These are phyloP conservation scores for Rhododendron molle DNA, from an alignment of 148 eudicot species.

Conservation along the genomic window DNA sequence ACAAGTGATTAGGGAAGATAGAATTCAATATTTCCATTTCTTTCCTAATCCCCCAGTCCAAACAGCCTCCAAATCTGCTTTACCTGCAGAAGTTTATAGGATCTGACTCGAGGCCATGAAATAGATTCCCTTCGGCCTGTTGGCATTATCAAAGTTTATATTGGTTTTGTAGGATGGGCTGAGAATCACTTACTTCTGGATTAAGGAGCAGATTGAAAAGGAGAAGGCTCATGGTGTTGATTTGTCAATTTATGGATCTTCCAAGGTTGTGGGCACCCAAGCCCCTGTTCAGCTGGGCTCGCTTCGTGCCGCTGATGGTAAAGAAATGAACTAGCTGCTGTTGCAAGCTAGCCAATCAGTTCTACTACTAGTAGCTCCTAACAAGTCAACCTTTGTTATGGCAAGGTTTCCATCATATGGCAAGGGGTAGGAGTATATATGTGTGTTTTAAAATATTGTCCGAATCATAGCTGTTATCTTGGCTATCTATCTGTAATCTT, in stretches of 20 bases:
- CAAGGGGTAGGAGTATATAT: neutral
- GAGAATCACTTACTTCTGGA: constrained; percentile 92
- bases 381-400: neutral
- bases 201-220: constrained; percentile 90
- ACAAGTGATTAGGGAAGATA: neutral
- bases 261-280: constrained; percentile 91
- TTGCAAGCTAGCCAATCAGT: neutral
- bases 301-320: constrained; percentile 94
- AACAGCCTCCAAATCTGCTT: neutral
- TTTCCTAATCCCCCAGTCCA: neutral
- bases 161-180: constrained; percentile 67
- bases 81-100: neutral
- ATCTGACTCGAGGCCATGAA: neutral
- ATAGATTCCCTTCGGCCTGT: neutral
- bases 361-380: neutral
- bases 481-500: neutral
- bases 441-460: neutral
- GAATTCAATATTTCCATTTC: neutral
- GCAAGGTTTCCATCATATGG: neutral
- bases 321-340: constrained; percentile 43
- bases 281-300: constrained; percentile 95
- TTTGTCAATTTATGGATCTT: constrained; percentile 68
- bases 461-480: neutral
- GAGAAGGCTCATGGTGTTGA: constrained; percentile 70
- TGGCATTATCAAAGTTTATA: neutral